phyloP scores from a whole-genome alignment of 1,284 basidiomycete species.

The Inonotus obliquus region DNA sequence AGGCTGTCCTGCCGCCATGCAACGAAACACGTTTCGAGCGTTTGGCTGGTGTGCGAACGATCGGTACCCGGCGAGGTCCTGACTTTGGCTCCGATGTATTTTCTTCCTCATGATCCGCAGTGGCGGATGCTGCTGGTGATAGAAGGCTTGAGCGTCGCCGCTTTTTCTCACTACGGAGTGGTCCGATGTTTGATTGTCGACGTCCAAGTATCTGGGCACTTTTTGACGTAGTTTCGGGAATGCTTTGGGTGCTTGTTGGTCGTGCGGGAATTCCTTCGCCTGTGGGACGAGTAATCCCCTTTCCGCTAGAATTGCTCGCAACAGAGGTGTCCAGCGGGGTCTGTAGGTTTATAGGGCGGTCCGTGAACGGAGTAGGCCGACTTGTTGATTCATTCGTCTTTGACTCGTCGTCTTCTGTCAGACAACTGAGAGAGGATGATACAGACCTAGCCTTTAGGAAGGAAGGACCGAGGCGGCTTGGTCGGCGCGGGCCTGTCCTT shows the following conservation, averaged over 20 bases:
- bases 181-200: conserved; percentile 69
- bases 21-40: conserved; percentile 15
- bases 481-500: conserved; percentile 32
- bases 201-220: conserved; percentile 29
- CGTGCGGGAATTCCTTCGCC: conserved; percentile 40
- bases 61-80: conserved; percentile 16
- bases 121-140: conserved; percentile 37
- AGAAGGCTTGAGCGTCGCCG: conserved; percentile 75
- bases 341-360: conserved; percentile 54
- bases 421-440: conserved; percentile 50
- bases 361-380: conserved; percentile 44
- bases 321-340: conserved; percentile 26
- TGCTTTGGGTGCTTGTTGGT: conserved; percentile 44
- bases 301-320: conserved; percentile 24
- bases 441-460: conserved; percentile 59
- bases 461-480: conserved; percentile 60
- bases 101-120: background rate
- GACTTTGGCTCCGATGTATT: background rate
- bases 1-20: conserved; percentile 2
- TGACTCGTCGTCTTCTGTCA: conserved; percentile 68
- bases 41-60: conserved; percentile 16
- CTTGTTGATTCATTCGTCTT: conserved; percentile 31
- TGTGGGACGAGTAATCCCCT: conserved; percentile 32
- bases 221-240: conserved; percentile 33
- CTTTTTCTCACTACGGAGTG: conserved; percentile 61